Base-by-base conservation (phyloP, 768 basidiomycete genomes). In the Mycena olivaceomarginata region DNA sequence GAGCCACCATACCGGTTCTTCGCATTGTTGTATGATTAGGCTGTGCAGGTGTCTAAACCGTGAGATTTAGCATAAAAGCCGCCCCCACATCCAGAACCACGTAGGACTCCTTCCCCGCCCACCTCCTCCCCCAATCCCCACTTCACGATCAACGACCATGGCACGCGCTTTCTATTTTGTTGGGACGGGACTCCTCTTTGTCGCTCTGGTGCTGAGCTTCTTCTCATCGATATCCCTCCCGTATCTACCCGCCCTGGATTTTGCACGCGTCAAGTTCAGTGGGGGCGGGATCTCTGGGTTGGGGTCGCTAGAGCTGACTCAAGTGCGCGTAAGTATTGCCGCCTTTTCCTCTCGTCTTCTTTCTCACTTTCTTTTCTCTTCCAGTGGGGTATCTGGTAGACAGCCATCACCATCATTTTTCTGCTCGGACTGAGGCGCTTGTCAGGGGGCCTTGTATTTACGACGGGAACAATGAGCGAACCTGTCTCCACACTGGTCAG, bases 181-280 rank as follows among this genome's bases (percentile, higher is more conserved):
- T 2, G 80, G 80, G 7, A 69, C 59, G 31, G 71, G 20, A 12
- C 72, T 79, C 53, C 76, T 81, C 45, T 74, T 79, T 48, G 5
- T 69, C 31, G 80, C 80, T 4, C 40, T 81, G 31, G 72, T 79
- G 9, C 70, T 81, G 20, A 77, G 72, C 66, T 76, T 81, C 73
- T 53, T 81, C 22, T 51, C 70, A 7, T 81, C 80, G 10, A 81
- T 81, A 60, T 81, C 80, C 22, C 76, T 79, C 22, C 80, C 80
- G 5, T 75, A 74, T 46, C 72, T 81, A 39, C 70, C 73, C 6
- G 75, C 80, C 20, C 40, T 81, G 56, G 80, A 81, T 59, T 75
- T 77, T 45, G 71, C 45, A 13, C 80, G 77, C n/a, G 74, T 75
- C 65, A 56, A 53, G 1, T 72, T 74, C 60, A n/a, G 37, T 9